phyloP scores from a whole-genome alignment of 306 rosid species.

The Aeschynomene evenia region DNA sequence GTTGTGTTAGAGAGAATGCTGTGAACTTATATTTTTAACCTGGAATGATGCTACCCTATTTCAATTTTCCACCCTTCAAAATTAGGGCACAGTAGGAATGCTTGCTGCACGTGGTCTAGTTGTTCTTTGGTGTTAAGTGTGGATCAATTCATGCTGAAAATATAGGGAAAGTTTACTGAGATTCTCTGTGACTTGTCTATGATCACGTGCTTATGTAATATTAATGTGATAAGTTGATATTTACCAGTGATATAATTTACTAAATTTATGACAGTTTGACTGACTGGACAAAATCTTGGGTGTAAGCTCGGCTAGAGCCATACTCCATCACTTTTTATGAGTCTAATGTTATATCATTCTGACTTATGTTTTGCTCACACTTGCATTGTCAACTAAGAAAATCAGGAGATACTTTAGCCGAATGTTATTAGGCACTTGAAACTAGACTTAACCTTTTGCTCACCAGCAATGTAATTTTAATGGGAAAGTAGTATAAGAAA shows the following conservation, averaged over 20 bases:
- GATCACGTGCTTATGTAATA: not conserved
- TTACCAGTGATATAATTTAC: not conserved
- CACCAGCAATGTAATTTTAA: not conserved
- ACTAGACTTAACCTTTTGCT: not conserved
- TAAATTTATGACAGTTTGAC: conserved; percentile 6
- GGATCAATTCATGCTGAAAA: not conserved
- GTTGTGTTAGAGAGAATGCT: conserved; percentile 1
- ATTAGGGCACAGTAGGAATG: not conserved
- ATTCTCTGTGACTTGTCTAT: conserved; percentile 12
- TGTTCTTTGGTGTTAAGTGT: conserved; percentile 3
- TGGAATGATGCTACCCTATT: not conserved
- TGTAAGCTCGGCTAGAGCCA: conserved; percentile 7
- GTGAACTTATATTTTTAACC: not conserved
- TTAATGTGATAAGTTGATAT: not conserved
- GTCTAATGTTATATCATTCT: not conserved
- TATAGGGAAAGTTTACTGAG: not conserved
- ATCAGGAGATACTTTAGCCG: conserved; percentile 8
- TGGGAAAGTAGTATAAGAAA: not conserved
- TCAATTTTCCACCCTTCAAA: not conserved
- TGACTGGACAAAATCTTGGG: not conserved
- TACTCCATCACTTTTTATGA: not conserved
- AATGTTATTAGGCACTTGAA: conserved; percentile 16
- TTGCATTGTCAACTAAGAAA: conserved; percentile 4
- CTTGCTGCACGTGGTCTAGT: not conserved
- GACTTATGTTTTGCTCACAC: not conserved